A percentile compares a stretch with the other conserved stretches of the same genome.
Conservation (phyloP, 2,329 filamentous ascomycete genomes). For the Sporothrix inflata region DNA sequence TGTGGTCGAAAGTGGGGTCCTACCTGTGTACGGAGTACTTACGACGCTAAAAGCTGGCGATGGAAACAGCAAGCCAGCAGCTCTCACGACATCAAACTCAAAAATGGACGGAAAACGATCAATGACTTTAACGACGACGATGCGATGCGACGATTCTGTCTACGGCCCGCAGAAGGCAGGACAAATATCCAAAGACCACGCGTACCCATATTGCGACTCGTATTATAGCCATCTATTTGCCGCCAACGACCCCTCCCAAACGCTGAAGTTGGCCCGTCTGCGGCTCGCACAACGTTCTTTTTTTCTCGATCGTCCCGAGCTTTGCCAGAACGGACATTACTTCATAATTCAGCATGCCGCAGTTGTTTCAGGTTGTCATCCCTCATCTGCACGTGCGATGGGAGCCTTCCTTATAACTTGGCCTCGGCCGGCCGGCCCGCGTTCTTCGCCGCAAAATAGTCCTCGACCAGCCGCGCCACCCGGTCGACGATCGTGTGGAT, state of each 20-base stretch:
- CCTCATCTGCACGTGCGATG: background rate
- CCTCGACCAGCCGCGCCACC: slow-evolving; percentile 55
- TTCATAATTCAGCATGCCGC: background rate
- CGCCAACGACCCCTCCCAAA: background rate
- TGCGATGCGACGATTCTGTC: background rate
- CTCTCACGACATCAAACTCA: background rate
- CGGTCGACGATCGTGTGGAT: slow-evolving; percentile 59
- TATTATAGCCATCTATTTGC: slow-evolving; percentile 13
- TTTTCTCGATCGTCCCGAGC: background rate
- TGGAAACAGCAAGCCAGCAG: background rate
- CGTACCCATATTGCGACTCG: background rate
- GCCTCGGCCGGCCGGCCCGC: background rate
- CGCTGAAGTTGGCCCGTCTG: background rate
- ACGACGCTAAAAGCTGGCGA: background rate
- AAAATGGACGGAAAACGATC: background rate
- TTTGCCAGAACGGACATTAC: background rate
- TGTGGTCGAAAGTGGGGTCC: background rate
- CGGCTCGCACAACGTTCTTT: background rate
- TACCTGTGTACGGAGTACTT: background rate
- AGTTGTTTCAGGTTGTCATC: background rate
- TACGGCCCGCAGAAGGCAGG: background rate
- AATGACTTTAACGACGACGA: background rate
- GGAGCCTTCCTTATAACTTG: slow-evolving; percentile 6
- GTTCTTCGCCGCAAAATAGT: slow-evolving; percentile 46
- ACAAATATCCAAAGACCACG: background rate